Conservation (phyloP, 75 land plant genomes). For the Selaginella moellendorffii region DNA sequence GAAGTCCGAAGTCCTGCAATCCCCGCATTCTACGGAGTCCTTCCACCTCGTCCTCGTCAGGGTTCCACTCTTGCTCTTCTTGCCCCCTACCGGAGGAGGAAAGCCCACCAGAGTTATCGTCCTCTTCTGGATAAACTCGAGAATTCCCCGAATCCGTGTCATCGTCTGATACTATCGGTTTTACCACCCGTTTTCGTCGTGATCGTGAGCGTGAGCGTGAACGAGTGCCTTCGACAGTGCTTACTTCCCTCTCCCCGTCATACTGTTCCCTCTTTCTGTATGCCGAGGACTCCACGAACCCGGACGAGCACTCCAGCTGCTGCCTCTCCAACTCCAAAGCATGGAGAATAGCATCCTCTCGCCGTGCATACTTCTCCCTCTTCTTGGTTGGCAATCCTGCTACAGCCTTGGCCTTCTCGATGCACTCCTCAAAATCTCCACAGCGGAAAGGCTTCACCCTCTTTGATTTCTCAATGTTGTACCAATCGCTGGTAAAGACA, state of each 20-base stretch:
- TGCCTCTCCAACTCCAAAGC: conserved; percentile 61
- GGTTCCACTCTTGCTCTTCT: conserved; percentile 18
- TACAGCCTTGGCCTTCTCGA: conserved; percentile 46
- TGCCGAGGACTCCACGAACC: conserved; percentile 7
- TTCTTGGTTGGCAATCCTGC: conserved; percentile 27
- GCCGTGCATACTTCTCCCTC: conserved; percentile 53
- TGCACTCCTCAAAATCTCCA: conserved; percentile 66
- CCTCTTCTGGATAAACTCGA: not conserved
- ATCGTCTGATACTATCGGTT: not conserved
- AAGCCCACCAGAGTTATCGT: not conserved
- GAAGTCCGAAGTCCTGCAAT: conserved; percentile 42
- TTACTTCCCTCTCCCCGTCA: not conserved
- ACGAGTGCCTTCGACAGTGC: conserved; percentile 2
- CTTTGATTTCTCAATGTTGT: conserved; percentile 61
- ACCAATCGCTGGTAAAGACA: conserved; percentile 54
- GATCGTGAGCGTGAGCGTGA: not conserved
- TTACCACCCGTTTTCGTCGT: not conserved
- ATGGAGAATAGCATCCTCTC: conserved; percentile 76
- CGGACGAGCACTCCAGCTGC: conserved; percentile 15
- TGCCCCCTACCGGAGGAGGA: not conserved
- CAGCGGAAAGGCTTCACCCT: conserved; percentile 73
- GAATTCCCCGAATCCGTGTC: not conserved
- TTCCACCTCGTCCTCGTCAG: conserved; percentile 39
- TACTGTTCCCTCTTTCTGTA: conserved; percentile 7
- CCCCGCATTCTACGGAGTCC: conserved; percentile 52